A percentile compares a stretch with the other conserved stretches of the same genome.
Evolutionary conservation across 2,329 filamentous ascomycete genomes (phyloP).

Genomic region (Xylaria digitata): DNA sequence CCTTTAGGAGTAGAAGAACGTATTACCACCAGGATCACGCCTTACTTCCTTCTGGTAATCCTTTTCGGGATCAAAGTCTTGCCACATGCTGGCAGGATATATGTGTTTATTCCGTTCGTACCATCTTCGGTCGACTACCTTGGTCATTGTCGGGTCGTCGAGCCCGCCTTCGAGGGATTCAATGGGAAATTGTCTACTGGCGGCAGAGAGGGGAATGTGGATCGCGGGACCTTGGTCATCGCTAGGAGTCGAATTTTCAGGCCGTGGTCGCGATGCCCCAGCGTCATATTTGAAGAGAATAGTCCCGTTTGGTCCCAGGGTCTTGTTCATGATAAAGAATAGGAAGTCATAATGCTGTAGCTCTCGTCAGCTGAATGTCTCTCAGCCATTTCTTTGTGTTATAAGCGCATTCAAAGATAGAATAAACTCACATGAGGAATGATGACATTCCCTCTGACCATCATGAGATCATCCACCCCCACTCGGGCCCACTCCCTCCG

Average conservation of each 20-base stretch:
- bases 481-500: constrained; percentile 90
- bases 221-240: constrained; percentile 50
- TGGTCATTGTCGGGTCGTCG: constrained; percentile 85
- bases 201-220: constrained; percentile 53
- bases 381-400: constrained; percentile 14
- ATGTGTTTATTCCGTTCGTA: constrained; percentile 99
- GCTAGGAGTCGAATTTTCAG: constrained; percentile 34
- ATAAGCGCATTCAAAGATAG: constrained; percentile 9
- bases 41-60: constrained; percentile 83
- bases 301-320: constrained; percentile 75
- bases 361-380: constrained; percentile 39
- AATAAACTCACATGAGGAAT: constrained; percentile 83
- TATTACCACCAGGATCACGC: constrained; percentile 88
- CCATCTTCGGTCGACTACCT: constrained; percentile 96
- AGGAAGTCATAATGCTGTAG: constrained; percentile 94
- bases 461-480: constrained; percentile 93
- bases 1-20: constrained; percentile 81
- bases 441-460: constrained; percentile 90
- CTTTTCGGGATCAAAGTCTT: constrained; percentile 90
- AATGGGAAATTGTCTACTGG: constrained; percentile 58
- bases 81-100: constrained; percentile 95
- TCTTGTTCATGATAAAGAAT: constrained; percentile 94
- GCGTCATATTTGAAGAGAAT: constrained; percentile 80
- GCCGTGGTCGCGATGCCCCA: constrained; percentile 55
- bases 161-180: constrained; percentile 76